These are phyloP conservation scores for Plasmodium fragile DNA, from an alignment of 169 alveolate species.

Conservation along the genomic window DNA sequence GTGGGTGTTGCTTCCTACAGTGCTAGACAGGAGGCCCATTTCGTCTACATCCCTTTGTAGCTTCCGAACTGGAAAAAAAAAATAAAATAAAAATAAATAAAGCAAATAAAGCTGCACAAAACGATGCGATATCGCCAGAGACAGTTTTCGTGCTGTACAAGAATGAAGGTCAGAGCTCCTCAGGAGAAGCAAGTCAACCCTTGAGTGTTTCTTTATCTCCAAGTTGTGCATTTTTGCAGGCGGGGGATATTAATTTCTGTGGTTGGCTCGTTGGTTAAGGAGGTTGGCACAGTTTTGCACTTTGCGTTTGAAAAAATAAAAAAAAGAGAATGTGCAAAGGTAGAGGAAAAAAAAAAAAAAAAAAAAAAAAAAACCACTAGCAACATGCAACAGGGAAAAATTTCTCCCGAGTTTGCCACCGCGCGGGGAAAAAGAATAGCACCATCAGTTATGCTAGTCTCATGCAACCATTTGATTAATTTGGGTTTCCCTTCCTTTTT, in stretches of 20 bases:
- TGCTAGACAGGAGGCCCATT: conserved; percentile 42
- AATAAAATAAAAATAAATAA: background rate
- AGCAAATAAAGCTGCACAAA: background rate
- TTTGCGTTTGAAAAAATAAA: background rate
- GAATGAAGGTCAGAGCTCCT: background rate
- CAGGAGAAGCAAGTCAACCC: conserved; percentile 21
- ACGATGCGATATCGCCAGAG: background rate
- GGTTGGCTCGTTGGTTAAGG: background rate
- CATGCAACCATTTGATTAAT: background rate
- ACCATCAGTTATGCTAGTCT: background rate
- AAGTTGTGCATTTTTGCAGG: background rate
- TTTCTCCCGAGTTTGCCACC: background rate
- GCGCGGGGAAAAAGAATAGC: background rate
- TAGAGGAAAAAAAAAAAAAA: background rate
- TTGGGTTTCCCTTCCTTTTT: background rate
- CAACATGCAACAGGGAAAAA: background rate
- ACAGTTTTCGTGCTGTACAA: background rate
- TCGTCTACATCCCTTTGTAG: conserved; percentile 28
- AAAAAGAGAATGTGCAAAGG: background rate
- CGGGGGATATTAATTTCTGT: background rate
- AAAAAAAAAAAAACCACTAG: background rate
- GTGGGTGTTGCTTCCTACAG: background rate
- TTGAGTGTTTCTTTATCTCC: conserved; percentile 25
- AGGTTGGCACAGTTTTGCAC: background rate
- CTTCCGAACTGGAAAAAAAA: conserved; percentile 11